These are phyloP conservation scores for Colletotrichum scovillei DNA, from an alignment of 2,329 filamentous ascomycete species.

Conservation along the genomic window DNA sequence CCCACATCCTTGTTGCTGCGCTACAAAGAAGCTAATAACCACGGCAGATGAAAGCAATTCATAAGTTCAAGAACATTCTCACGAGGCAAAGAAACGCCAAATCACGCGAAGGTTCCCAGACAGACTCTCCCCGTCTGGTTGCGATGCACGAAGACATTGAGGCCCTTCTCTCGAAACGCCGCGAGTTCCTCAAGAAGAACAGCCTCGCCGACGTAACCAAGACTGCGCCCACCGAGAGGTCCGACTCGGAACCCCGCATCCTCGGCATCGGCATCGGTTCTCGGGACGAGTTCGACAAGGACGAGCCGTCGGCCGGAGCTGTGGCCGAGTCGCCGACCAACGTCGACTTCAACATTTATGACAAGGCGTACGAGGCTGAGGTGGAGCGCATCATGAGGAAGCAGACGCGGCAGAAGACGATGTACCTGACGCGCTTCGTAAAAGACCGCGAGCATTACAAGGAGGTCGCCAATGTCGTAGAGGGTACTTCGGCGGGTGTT, in stretches of 20 bases:
- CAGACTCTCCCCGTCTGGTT: conserved; percentile 43
- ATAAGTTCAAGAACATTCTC: conserved; percentile 86
- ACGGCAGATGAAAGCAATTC: conserved; percentile 85
- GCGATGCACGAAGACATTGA: conserved; percentile 61
- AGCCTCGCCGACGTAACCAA: conserved; percentile 58
- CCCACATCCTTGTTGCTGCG: background rate
- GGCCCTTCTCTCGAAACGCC: conserved; percentile 59
- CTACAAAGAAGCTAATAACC: conserved; percentile 12
- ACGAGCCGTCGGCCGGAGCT: conserved; percentile 55
- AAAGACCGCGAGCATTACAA: conserved; percentile 55
- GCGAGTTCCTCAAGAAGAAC: conserved; percentile 50
- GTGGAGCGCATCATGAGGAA: conserved; percentile 74
- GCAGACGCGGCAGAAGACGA: conserved; percentile 52
- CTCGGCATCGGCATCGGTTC: conserved; percentile 81
- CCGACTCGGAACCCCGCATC: conserved; percentile 72
- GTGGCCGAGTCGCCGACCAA: conserved; percentile 88
- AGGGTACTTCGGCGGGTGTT: conserved; percentile 38
- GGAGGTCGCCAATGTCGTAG: conserved; percentile 50
- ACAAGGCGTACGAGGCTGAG: conserved; percentile 87
- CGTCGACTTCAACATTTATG: conserved; percentile 89
- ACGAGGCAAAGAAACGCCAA: conserved; percentile 38
- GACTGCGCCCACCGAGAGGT: conserved; percentile 55
- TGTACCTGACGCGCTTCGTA: conserved; percentile 63
- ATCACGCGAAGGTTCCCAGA: conserved; percentile 15
- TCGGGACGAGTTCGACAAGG: conserved; percentile 55